Conservation (phyloP, 352 stramenopile species). For the Globisporangium camurandrum region DNA sequence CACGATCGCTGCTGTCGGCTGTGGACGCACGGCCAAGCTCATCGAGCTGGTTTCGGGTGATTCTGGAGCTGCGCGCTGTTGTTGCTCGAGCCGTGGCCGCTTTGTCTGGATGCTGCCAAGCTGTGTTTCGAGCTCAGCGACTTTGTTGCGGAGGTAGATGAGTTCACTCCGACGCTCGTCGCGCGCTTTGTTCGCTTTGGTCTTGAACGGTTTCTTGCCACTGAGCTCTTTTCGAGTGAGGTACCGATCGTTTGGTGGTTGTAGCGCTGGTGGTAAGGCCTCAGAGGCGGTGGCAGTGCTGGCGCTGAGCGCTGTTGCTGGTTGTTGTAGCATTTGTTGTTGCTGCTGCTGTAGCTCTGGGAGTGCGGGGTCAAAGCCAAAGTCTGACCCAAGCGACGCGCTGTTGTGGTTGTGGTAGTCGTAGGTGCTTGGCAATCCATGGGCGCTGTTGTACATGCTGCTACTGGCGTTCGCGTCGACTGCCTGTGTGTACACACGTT, state of each 20-base stretch:
- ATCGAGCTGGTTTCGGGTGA: too few species aligned
- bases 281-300: background rate
- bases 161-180: slow-evolving; percentile 9
- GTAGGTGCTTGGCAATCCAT: too few species aligned
- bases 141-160: slow-evolving; percentile 9
- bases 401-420: too few species aligned
- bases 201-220: slow-evolving; percentile 3
- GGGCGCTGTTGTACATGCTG: background rate
- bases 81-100: background rate
- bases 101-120: slow-evolving; percentile 1
- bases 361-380: background rate
- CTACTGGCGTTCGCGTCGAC: background rate
- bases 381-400: too few species aligned
- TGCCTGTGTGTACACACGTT: background rate
- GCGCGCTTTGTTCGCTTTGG: slow-evolving; percentile 9
- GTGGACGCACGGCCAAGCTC: background rate
- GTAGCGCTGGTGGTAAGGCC: too few species aligned
- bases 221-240: background rate
- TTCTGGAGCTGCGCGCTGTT: too few species aligned
- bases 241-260: background rate
- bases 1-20: background rate
- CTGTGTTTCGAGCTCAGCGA: slow-evolving; percentile 4
- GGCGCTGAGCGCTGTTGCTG: background rate
- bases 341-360: background rate
- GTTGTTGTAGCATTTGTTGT: background rate